A percentile compares a stretch with the other conserved stretches of the same genome.
Evolutionary conservation across 2,329 filamentous ascomycete species (phyloP).

Genomic region (Thyridium curvatum): DNA sequence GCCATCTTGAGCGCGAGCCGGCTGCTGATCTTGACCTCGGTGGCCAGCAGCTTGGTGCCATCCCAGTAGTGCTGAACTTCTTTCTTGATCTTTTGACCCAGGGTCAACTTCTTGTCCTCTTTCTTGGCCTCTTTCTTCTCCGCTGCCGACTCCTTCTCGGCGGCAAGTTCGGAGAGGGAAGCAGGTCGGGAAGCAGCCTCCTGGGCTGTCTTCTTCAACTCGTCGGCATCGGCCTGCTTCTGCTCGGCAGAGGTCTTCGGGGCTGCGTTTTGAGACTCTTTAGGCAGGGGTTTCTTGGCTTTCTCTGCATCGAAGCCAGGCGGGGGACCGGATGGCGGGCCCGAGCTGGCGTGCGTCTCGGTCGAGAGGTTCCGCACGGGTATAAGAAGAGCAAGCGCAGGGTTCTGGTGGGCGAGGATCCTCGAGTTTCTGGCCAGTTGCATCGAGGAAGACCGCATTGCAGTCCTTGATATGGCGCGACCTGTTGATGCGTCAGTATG

Average conservation of each 20-base stretch:
- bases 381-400: constrained; percentile 51
- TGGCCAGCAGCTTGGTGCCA: constrained; percentile 87
- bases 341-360: constrained; percentile 45
- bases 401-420: constrained; percentile 35
- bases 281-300: constrained; percentile 76
- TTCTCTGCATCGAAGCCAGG: constrained; percentile 87
- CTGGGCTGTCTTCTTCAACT: constrained; percentile 10
- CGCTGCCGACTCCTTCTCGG: constrained; percentile 54
- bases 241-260: constrained; percentile 25
- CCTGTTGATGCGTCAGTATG: constrained; percentile 21
- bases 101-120: constrained; percentile 77
- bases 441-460: constrained; percentile 38
- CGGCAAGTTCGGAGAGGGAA: constrained; percentile 54
- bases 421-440: constrained; percentile 39
- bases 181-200: constrained; percentile 21
- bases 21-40: constrained; percentile 89
- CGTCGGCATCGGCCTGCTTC: constrained; percentile 7
- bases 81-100: constrained; percentile 92
- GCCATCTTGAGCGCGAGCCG: constrained; percentile 94
- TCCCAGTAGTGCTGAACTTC: constrained; percentile 96
- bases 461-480: constrained; percentile 36
- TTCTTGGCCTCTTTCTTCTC: constrained; percentile 55
- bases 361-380: constrained; percentile 52
- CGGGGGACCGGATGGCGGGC: constrained; percentile 59
- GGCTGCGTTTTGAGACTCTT: constrained; percentile 34